Conservation (phyloP, 2,329 filamentous ascomycete species). For the Phyllosticta paracitricarpa region DNA sequence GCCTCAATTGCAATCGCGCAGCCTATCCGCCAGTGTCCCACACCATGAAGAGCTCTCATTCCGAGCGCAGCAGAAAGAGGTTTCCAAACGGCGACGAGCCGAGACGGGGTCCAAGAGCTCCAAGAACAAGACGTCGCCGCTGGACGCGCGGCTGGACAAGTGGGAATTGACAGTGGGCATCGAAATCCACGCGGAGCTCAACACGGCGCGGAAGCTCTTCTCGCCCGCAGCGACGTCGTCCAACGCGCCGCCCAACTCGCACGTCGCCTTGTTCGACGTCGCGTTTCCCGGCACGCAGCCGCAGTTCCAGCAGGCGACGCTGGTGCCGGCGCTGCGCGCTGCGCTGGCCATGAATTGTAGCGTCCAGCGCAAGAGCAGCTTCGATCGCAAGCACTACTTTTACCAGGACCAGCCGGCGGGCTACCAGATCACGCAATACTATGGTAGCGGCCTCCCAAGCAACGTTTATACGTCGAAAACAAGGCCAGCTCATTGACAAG, state of each 20-base stretch:
- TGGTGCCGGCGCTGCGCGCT: conserved; percentile 83
- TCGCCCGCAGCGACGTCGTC: conserved; percentile 46
- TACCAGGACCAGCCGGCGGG: conserved; percentile 96
- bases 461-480: too few relatives aligned
- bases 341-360: conserved; percentile 75
- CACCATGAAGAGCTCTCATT: conserved; percentile 22
- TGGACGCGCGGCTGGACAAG: conserved; percentile 33
- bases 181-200: conserved; percentile 94
- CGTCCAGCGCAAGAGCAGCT: conserved; percentile 66
- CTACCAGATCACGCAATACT: conserved; percentile 97
- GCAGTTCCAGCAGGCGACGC: conserved; percentile 66
- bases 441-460: conserved; percentile 37
- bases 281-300: conserved; percentile 86
- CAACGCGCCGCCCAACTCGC: conserved; percentile 66
- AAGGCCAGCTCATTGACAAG: too few relatives aligned
- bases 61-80: conserved; percentile 29
- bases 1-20: background rate
- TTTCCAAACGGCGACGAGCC: conserved; percentile 24
- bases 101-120: conserved; percentile 11
- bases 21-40: background rate
- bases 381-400: conserved; percentile 98
- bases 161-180: conserved; percentile 96
- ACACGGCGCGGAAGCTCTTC: conserved; percentile 82
- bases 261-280: conserved; percentile 79
- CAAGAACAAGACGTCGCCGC: conserved; percentile 11